Percentiles rank a stretch among this genome's conserved stretches.
These are phyloP conservation scores for Xylaria sp. DNA, from an alignment of 2,329 filamentous ascomycete genomes.

Conservation along the genomic window DNA sequence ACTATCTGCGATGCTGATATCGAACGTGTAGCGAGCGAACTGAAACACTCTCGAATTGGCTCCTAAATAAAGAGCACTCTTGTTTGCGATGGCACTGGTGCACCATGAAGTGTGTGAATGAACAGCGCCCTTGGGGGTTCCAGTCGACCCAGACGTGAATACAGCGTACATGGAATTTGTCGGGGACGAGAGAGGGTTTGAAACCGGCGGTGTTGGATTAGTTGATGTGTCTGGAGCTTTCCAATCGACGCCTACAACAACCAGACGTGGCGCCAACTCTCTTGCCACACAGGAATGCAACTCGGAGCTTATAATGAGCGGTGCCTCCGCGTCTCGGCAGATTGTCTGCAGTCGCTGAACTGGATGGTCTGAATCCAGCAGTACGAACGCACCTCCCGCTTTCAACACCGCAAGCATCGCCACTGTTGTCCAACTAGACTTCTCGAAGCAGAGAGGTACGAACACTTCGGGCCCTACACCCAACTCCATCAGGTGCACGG, in stretches of 20 bases:
- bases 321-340: conserved; percentile 16
- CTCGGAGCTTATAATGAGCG: conserved; percentile 12
- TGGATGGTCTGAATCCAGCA: conserved; percentile 33
- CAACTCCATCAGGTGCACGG: neutral
- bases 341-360: conserved; percentile 2
- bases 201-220: neutral
- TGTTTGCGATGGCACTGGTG: conserved; percentile 57
- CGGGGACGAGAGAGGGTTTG: neutral
- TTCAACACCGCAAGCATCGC: conserved; percentile 36
- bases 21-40: conserved; percentile 30
- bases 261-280: neutral
- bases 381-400: conserved; percentile 37
- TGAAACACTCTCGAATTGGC: conserved; percentile 29
- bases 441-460: conserved; percentile 27
- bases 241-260: conserved; percentile 6
- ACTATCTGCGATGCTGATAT: conserved; percentile 31
- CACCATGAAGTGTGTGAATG: conserved; percentile 51
- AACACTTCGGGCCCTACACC: conserved; percentile 21
- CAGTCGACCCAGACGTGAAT: conserved; percentile 64
- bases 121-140: conserved; percentile 60
- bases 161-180: conserved; percentile 51
- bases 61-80: conserved; percentile 51
- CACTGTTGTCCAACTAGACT: conserved; percentile 23
- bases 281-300: neutral
- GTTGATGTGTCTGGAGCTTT: neutral